Evolutionary conservation across 2,329 filamentous ascomycete species (phyloP).

Genomic region (Hypoxylon sp.): DNA sequence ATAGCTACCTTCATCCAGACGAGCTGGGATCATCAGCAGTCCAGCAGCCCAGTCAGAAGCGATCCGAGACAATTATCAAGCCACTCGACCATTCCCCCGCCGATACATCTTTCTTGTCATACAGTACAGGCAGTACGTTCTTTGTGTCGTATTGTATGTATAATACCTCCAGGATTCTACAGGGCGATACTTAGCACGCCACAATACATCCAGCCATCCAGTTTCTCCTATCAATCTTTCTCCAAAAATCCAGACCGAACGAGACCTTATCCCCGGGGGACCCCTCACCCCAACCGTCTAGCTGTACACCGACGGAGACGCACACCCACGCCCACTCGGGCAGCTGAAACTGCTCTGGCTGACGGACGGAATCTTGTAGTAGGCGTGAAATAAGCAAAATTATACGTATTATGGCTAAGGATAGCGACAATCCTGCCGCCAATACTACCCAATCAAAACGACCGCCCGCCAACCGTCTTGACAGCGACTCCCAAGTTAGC

Average conservation of each 20-base stretch:
- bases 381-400: constrained; percentile 43
- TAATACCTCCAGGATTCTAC: constrained; percentile 32
- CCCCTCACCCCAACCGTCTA: constrained; percentile 32
- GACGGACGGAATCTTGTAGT: constrained; percentile 36
- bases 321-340: constrained; percentile 40
- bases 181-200: constrained; percentile 33
- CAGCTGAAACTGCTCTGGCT: constrained; percentile 43
- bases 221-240: constrained; percentile 24
- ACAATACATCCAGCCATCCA: constrained; percentile 27
- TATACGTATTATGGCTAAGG: constrained; percentile 57
- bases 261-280: constrained; percentile 43
- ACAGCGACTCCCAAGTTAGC: constrained; percentile 58
- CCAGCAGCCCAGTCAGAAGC: constrained; percentile 34
- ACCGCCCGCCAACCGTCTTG: constrained; percentile 56
- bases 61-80: constrained; percentile 43
- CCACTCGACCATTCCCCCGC: constrained; percentile 42
- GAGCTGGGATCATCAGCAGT: constrained; percentile 36
- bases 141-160: constrained; percentile 38
- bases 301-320: constrained; percentile 42
- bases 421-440: constrained; percentile 63
- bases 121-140: constrained; percentile 20
- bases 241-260: constrained; percentile 33
- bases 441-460: constrained; percentile 69
- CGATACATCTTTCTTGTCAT: constrained; percentile 35
- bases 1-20: constrained; percentile 34